These are phyloP conservation scores for Aspergillus glaucus DNA, from an alignment of 2,329 filamentous ascomycete genomes.

Conservation along the genomic window DNA sequence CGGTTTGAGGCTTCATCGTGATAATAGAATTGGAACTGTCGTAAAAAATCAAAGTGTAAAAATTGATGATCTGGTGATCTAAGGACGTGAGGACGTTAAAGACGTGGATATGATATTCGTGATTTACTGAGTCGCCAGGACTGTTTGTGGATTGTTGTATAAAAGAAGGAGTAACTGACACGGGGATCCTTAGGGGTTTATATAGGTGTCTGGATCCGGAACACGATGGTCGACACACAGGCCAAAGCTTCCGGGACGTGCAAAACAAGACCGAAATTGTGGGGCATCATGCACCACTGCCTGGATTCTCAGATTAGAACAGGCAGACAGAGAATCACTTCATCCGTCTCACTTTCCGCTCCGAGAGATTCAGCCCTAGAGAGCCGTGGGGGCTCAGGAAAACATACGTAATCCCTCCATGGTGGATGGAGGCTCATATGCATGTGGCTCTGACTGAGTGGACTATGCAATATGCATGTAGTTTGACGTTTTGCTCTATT, in stretches of 20 bases:
- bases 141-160: not conserved
- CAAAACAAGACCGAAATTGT: not conserved
- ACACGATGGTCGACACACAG: not conserved
- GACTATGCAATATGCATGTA: not conserved
- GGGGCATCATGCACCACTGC: not conserved
- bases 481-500: not conserved
- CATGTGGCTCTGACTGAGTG: not conserved
- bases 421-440: not conserved
- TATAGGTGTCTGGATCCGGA: not conserved
- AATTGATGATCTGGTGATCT: not conserved
- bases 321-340: not conserved
- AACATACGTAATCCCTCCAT: not conserved
- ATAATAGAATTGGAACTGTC: not conserved
- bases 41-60: not conserved
- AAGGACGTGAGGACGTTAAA: not conserved
- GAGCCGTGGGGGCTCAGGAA: not conserved
- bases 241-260: not conserved
- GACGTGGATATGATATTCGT: not conserved
- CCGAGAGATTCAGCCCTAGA: slow-evolving; percentile 1
- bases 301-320: not conserved
- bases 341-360: not conserved
- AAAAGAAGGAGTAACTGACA: not conserved
- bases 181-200: not conserved
- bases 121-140: not conserved
- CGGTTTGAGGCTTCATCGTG: slow-evolving; percentile 1